These are phyloP conservation scores for Aaosphaeria arxii DNA, from an alignment of 2,329 filamentous ascomycete species.

Conservation along the genomic window DNA sequence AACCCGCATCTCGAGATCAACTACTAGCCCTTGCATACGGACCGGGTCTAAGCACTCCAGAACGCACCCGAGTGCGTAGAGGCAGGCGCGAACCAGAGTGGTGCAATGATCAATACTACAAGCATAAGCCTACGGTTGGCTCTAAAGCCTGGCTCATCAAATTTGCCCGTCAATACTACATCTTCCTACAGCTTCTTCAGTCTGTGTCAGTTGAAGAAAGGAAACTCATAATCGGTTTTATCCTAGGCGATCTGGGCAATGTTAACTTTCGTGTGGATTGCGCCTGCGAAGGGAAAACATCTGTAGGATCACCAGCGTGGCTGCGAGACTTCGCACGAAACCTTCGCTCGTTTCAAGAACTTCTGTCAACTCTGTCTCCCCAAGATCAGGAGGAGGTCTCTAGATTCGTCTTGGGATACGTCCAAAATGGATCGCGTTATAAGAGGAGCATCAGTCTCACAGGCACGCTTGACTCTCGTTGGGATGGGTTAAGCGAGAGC, in stretches of 20 bases:
- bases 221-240: not conserved
- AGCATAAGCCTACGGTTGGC: not conserved
- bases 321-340: not conserved
- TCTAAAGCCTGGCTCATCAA: not conserved
- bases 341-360: too few species aligned
- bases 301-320: not conserved
- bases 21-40: slow-evolving; percentile 1
- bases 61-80: not conserved
- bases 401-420: too few species aligned
- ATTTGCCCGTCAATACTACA: not conserved
- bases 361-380: too few species aligned
- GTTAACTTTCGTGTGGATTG: not conserved
- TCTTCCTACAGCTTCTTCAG: not conserved
- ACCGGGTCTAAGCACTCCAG: not conserved
- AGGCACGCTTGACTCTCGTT: too few species aligned
- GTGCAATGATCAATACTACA: not conserved
- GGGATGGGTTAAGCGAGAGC: too few species aligned
- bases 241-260: not conserved
- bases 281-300: not conserved
- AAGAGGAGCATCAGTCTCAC: too few species aligned
- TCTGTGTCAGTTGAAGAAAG: not conserved
- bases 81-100: not conserved
- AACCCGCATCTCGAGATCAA: slow-evolving; percentile 5
- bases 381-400: too few species aligned
- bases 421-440: too few species aligned